These are phyloP conservation scores for Fusarium lyarnte DNA, from an alignment of 2,329 filamentous ascomycete genomes.

Conservation along the genomic window DNA sequence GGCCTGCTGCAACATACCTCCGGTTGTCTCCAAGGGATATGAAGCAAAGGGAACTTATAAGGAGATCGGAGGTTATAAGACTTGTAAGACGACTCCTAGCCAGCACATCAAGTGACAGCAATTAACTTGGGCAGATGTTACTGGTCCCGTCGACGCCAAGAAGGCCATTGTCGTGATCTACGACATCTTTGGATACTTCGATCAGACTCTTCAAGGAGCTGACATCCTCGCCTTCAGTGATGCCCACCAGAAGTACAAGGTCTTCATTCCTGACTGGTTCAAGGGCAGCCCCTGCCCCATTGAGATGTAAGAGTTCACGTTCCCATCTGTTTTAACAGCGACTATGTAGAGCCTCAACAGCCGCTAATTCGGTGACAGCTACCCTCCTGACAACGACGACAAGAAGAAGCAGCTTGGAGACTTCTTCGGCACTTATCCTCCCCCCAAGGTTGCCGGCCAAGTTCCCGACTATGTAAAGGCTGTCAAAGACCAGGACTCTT, in stretches of 20 bases:
- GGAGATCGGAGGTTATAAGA: slow-evolving; percentile 64
- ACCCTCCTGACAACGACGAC: slow-evolving; percentile 71
- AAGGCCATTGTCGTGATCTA: slow-evolving; percentile 71
- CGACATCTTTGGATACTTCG: slow-evolving; percentile 77
- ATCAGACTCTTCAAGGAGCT: slow-evolving; percentile 75
- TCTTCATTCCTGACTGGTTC: slow-evolving; percentile 95
- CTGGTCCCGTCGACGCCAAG: slow-evolving; percentile 56
- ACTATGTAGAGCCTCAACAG: not conserved
- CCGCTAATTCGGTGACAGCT: slow-evolving; percentile 49
- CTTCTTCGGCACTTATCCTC: slow-evolving; percentile 66
- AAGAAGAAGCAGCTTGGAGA: slow-evolving; percentile 67
- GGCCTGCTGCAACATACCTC: slow-evolving; percentile 68
- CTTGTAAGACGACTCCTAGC: slow-evolving; percentile 48
- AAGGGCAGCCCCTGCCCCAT: slow-evolving; percentile 73
- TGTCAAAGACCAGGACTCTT: slow-evolving; percentile 61
- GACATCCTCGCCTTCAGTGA: slow-evolving; percentile 70
- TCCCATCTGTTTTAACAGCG: not conserved
- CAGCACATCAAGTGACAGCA: not conserved
- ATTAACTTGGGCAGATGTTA: slow-evolving; percentile 51
- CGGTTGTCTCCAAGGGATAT: slow-evolving; percentile 66
- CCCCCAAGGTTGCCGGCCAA: slow-evolving; percentile 58
- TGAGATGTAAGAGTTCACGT: slow-evolving; percentile 51
- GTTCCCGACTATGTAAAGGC: slow-evolving; percentile 66
- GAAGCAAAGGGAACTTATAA: slow-evolving; percentile 65
- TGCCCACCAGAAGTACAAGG: slow-evolving; percentile 74